Evolutionary conservation across 2,329 filamentous ascomycete species (phyloP), one percentile per base, ranked within the genome.

Genomic region (Mariannaea sp.): DNA sequence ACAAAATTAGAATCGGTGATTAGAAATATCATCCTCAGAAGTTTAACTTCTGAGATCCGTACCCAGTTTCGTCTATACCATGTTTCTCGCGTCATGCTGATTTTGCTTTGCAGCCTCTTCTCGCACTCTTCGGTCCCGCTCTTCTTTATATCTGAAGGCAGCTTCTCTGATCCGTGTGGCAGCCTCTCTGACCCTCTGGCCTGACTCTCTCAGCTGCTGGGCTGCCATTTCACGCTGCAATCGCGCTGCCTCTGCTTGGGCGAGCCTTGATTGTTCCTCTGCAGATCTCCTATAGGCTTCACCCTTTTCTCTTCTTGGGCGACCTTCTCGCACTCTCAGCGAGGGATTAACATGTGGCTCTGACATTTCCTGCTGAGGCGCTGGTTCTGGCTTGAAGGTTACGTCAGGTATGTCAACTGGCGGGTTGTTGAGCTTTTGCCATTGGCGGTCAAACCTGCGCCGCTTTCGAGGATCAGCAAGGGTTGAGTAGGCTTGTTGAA

Each of bases 401-500:
- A 5, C 13, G 36, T 8, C 19, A 13, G 5, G 17, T 13, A 6
- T 13, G 3, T 22, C 17, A 8, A 45, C 19, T 10, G 42, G 42
- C 19, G 41, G 19, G 14, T 22, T 24, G 10, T 41, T 22, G 12
- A 26, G 14, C 13, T 32, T 26, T 17, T 49, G 46, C 5, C 36
- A 27, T 7, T 32, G 46, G 10, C 46, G 46, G 13, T 49, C 46
- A 33, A 41, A 49, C 12, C 33, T 20, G 9, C 14, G 36, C 27
- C 46, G 27, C 12, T 41, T 29, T 36, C 35, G 27, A 7, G 46
- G 46, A 19, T 49, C 46, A 35, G 41, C 46, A 5, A 49, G 46
- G 9, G 41, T 41, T 7, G 46, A 49, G 13, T 49, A 49, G 13
- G 46, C 46, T 22, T 49, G 46, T 13, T 49, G 46, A 6, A 49